Base-by-base conservation (phyloP, 1,284 basidiomycete species). In the Athelia psychrophila region DNA sequence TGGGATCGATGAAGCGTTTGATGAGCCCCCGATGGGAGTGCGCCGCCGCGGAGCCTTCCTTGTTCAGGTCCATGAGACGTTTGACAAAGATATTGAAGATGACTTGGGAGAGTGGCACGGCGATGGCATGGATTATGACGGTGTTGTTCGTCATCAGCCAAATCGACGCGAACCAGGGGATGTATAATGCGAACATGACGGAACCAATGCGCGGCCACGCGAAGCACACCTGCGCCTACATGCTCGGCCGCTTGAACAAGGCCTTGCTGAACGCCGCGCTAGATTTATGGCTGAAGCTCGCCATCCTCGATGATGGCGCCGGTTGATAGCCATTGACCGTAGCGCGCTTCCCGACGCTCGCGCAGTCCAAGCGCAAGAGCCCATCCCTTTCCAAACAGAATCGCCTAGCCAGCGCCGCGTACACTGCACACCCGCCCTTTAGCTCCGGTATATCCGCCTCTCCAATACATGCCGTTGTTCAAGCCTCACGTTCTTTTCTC, bases 251-350 rank as follows among this genome's bases (percentile, higher is more conserved):
- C n/a, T n/a, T n/a, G n/a, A n/a, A n/a, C n/a, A n/a, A n/a, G n/a
- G n/a, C n/a, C n/a, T n/a, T n/a, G n/a, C n/a, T n/a, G n/a, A n/a
- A n/a, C n/a, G n/a, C n/a, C n/a, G n/a, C n/a, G n/a, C n/a, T n/a
- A n/a, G n/a, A n/a, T n/a, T n/a, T n/a, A n/a, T n/a, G n/a, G 73
- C 78, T 3, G 54, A 54, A 23, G 75, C 81, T n/a, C 83, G 79
- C 67, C n/a, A n/a, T 23, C 71, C 71, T 9, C 67, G 69, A 45
- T 54, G 72, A 20, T 72, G 68, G 70, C 53, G 59, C 2, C 45
- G 60, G 24, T 40, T 60, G 6, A 59, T 60, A 1, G 55, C 60
- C 1, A 53, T 50, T 15, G 56, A 59, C 15, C n/a, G n/a, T n/a
- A 60, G 61, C n/a, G 40, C 58, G 1, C 64, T 74, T 33, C 69